phyloP scores from a whole-genome alignment of 495 filamentous ascomycete genomes.

The Penicillium ochrochloron region DNA sequence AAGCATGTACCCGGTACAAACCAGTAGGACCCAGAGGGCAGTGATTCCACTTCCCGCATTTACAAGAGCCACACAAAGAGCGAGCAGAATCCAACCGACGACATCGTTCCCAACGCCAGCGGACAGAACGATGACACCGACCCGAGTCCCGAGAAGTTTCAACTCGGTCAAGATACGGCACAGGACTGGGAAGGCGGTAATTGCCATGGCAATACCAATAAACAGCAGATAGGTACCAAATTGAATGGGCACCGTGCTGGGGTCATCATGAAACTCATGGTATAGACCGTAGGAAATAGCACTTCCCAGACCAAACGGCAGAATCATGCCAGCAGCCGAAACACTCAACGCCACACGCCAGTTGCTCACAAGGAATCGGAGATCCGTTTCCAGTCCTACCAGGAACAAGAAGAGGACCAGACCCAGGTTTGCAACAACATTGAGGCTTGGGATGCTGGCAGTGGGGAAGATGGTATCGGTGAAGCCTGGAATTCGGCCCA shows the following conservation, averaged over 20 bases:
- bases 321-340: slow-evolving; percentile 79
- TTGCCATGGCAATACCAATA: slow-evolving; percentile 91
- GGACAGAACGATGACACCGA: slow-evolving; percentile 89
- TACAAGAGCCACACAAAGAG: slow-evolving; percentile 90
- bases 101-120: slow-evolving; percentile 97
- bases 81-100: slow-evolving; percentile 91
- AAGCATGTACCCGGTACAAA: slow-evolving; percentile 73
- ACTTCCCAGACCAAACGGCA: slow-evolving; percentile 72
- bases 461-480: slow-evolving; percentile 74
- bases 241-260: slow-evolving; percentile 61
- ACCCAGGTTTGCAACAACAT: slow-evolving; percentile 86
- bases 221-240: slow-evolving; percentile 91
- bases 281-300: slow-evolving; percentile 89
- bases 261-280: slow-evolving; percentile 71
- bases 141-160: slow-evolving; percentile 81
- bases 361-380: slow-evolving; percentile 82
- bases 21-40: slow-evolving; percentile 84
- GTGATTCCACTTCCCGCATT: slow-evolving; percentile 85
- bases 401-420: slow-evolving; percentile 91
- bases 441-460: slow-evolving; percentile 73
- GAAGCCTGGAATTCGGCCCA: slow-evolving; percentile 85
- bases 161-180: slow-evolving; percentile 94
- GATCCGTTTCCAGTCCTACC: slow-evolving; percentile 89
- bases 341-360: slow-evolving; percentile 86
- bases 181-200: slow-evolving; percentile 95